Evolutionary conservation across 441 rosid genomes (phyloP), one percentile per base, ranked within the genome.

Genomic region (Raphanus hybrid): DNA sequence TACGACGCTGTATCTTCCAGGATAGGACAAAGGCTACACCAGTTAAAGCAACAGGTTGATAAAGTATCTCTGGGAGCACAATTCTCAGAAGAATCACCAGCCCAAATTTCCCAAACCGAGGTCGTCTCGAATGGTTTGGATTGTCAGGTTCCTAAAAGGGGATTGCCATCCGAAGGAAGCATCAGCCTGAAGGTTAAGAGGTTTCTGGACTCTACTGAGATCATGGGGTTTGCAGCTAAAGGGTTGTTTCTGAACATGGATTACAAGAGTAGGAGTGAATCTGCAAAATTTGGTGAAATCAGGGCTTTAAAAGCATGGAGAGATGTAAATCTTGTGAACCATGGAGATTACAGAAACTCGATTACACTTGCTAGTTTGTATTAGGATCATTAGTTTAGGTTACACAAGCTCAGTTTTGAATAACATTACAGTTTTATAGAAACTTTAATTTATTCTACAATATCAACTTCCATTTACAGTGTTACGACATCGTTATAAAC

Each of bases 1-100:
- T 95, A 92, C n/a, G 99, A 95, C 39, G 94, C 96, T 9, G 93
- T 90, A 9, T 88, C 98, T 70, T 87, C 91, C 34, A 87, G 97
- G 74, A 86, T 95, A 0, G 92, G 98, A 8, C 78, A 81, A 5
- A 87, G 85, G 50, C 85, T 93, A 10, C 84, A 71, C 14, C 78
- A 86, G 73, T 78, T 95, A 70, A 95, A 79, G 62, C 68, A 59
- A 58, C 86, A 85, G 80, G 96, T 91, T 1, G 99, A 95, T 70
- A 87, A 75, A 76, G 61, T 90, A 63, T 91, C 87, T 34, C 32
- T 74, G 0, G 90, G 78, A 75, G 78, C 78, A 61, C 75, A 58
- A 0, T 73, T 77, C 2, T 71, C 69, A 39, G 85, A 80, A 35
- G 76, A 80, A 35, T 63, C 64, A 11, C n/a, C 73, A 7, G 0